Percentiles rank a stretch among this genome's conserved stretches.
These are phyloP conservation scores for Sporothrix brunneoviolacea DNA, from an alignment of 2,329 filamentous ascomycete species.

Conservation along the genomic window DNA sequence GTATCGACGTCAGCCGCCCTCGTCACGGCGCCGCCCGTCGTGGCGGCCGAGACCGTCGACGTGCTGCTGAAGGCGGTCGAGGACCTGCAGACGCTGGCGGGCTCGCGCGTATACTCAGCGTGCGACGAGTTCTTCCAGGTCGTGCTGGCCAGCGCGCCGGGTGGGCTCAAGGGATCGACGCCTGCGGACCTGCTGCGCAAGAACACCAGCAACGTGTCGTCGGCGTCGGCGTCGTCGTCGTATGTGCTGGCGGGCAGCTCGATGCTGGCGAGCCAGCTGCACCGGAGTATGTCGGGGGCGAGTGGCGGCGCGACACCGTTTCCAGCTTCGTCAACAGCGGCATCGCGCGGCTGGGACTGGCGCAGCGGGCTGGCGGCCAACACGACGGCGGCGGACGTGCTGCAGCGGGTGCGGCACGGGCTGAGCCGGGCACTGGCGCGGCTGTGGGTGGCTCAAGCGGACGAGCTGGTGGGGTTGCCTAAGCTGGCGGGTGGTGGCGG, in stretches of 20 bases:
- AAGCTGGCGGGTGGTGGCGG: not conserved
- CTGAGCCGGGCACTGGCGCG: slow-evolving; percentile 67
- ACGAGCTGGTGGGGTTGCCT: slow-evolving; percentile 27
- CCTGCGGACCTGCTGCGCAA: slow-evolving; percentile 57
- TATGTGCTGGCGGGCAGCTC: slow-evolving; percentile 69
- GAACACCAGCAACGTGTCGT: slow-evolving; percentile 35
- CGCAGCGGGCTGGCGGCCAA: slow-evolving; percentile 47
- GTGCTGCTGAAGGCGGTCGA: slow-evolving; percentile 70
- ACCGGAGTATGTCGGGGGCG: slow-evolving; percentile 52
- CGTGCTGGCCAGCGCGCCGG: slow-evolving; percentile 64
- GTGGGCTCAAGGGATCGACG: slow-evolving; percentile 47
- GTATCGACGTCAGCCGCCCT: not conserved
- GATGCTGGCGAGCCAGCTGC: slow-evolving; percentile 58
- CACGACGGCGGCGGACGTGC: slow-evolving; percentile 60
- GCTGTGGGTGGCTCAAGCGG: slow-evolving; percentile 62
- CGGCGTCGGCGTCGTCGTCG: slow-evolving; percentile 34
- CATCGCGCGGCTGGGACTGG: slow-evolving; percentile 49
- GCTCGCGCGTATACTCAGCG: slow-evolving; percentile 62
- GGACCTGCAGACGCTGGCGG: slow-evolving; percentile 66
- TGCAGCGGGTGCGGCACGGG: slow-evolving; percentile 64
- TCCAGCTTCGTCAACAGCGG: slow-evolving; percentile 27
- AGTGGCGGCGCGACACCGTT: slow-evolving; percentile 39
- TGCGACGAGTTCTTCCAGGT: slow-evolving; percentile 74
- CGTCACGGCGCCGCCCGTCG: slow-evolving; percentile 21
- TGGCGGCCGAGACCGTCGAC: slow-evolving; percentile 68